Percentiles rank a stretch among this genome's conserved stretches.
Evolutionary conservation across 495 filamentous ascomycete species (phyloP).

Genomic region (Beverwykella pulmonaria): DNA sequence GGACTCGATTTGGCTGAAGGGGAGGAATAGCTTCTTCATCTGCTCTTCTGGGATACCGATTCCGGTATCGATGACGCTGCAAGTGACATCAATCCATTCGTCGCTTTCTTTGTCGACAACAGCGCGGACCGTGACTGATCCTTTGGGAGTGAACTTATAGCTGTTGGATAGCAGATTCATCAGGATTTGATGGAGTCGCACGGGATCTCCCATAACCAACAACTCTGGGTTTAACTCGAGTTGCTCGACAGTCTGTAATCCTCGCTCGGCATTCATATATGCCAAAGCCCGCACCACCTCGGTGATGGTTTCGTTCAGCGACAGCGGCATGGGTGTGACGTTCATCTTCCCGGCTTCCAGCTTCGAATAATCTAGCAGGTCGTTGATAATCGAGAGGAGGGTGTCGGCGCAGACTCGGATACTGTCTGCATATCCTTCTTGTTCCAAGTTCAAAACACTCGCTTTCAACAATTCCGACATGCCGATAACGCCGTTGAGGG

Average conservation of each 20-base stretch:
- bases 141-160: constrained; percentile 89
- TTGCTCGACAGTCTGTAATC: constrained; percentile 72
- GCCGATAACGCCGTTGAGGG: constrained; percentile 86
- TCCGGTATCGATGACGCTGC: constrained; percentile 86
- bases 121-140: constrained; percentile 78
- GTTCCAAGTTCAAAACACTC: constrained; percentile 74
- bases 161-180: constrained; percentile 93
- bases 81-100: constrained; percentile 71
- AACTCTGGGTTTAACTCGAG: constrained; percentile 68
- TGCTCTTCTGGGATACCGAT: constrained; percentile 86
- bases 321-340: constrained; percentile 82
- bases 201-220: constrained; percentile 86
- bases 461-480: constrained; percentile 85
- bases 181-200: constrained; percentile 87
- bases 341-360: constrained; percentile 96
- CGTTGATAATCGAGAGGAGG: constrained; percentile 90
- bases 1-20: constrained; percentile 87
- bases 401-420: constrained; percentile 89
- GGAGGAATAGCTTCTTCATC: constrained; percentile 80
- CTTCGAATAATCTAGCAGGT: constrained; percentile 91
- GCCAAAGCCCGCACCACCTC: constrained; percentile 85
- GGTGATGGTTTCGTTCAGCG: constrained; percentile 79
- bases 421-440: constrained; percentile 88
- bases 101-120: constrained; percentile 68
- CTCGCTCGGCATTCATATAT: constrained; percentile 80